Base-by-base conservation (phyloP, 2,329 filamentous ascomycete species). In the Penicillium sp. region DNA sequence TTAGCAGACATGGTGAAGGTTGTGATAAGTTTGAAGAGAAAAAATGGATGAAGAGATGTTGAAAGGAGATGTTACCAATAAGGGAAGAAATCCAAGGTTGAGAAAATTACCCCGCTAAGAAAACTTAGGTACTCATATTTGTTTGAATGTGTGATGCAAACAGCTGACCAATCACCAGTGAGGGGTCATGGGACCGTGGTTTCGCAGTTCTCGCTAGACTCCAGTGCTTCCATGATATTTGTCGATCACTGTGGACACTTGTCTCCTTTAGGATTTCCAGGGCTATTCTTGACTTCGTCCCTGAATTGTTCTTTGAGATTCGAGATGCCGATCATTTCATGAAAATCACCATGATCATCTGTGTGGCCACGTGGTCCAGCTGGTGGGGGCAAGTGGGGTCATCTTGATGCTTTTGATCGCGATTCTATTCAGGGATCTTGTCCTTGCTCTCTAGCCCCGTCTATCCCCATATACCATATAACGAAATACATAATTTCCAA, bases 1-100 rank as follows among this genome's bases (percentile, higher is more conserved):
- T 62, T 62, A 37, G 48, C 29, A 24, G 59, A 56, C 56, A 61
- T 61, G 59, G 53, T 61, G 56, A 39, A 39, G 19, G 39, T 41
- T 37, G 35, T 41, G 39, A 41, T 41, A 41, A 22, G 11, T 41
- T 21, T 22, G 9, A 21, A 13, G 39, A 22, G 5, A 41, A 41
- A 41, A 41, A 41, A 41, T 21, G 39, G 39, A 41, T 41, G 39
- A 5, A 5, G 35, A 41, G 39, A 41, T 19, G 10, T 11, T 21
- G 39, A 22, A 41, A 13, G 39, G 21, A 22, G 39, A 22, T 21
- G 39, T 41, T 21, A 21, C 39, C n/a, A 41, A 41, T 41, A 22
- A 41, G 39, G 39, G 39, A 6, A 41, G 39, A 41, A 41, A 41
- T 41, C 39, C 39, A 41, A 41, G 39, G 39, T 41, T 41, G 39